Evolutionary conservation across 768 basidiomycete species (phyloP).

Genomic region (Phaeolepiota aurea): DNA sequence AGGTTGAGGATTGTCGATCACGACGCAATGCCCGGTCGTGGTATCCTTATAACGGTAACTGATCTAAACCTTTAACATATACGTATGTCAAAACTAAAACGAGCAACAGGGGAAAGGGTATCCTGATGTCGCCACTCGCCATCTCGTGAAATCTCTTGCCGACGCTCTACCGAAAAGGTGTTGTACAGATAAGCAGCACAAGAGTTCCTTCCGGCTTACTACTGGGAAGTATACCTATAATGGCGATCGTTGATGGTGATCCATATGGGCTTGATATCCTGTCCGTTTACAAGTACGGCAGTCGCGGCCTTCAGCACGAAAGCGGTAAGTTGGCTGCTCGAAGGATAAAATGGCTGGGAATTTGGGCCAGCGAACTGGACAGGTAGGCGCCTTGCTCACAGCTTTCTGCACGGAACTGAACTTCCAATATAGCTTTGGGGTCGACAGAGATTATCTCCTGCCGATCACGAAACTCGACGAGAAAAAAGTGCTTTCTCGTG

Average conservation of each 20-base stretch:
- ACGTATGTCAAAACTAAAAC: neutral
- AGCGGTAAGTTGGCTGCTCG: conserved; percentile 55
- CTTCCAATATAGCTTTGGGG: conserved; percentile 39
- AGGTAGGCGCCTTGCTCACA: too few relatives aligned
- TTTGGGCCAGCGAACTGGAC: conserved; percentile 60
- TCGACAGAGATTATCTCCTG: conserved; percentile 54
- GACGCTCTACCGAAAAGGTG: conserved; percentile 56
- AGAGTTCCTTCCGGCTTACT: neutral
- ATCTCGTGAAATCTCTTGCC: conserved; percentile 69
- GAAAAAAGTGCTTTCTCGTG: conserved; percentile 53
- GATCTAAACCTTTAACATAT: neutral
- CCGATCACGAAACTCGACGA: conserved; percentile 66
- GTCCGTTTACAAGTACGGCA: conserved; percentile 81
- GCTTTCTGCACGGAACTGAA: too few relatives aligned
- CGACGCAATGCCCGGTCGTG: conserved; percentile 45
- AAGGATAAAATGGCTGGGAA: conserved; percentile 74
- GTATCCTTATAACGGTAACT: conserved; percentile 71
- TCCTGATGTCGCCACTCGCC: conserved; percentile 87
- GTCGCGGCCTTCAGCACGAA: conserved; percentile 63
- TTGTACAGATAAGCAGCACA: neutral
- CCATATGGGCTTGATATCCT: conserved; percentile 91
- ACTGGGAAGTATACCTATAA: conserved; percentile 48
- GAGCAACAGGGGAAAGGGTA: conserved; percentile 84
- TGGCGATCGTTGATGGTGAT: conserved; percentile 84
- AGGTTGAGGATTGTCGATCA: conserved; percentile 42